phyloP scores from a whole-genome alignment of 345 rosid genomes.

The Murraya koenigii region DNA sequence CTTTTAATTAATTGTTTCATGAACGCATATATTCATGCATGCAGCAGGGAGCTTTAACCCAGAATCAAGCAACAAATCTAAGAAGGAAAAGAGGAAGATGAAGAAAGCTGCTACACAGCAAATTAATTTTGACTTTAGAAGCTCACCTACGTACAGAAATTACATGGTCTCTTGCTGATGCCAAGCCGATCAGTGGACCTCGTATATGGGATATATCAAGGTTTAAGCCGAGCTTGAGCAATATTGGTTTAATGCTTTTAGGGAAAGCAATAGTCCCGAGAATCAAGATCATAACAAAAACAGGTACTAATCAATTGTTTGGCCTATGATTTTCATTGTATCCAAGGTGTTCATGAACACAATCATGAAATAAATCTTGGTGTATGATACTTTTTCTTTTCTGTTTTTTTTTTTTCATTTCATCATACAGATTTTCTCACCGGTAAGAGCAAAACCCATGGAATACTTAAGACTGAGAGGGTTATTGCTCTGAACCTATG shows the following conservation, averaged over 20 bases:
- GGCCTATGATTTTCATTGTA: too few species aligned
- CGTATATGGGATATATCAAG: neutral
- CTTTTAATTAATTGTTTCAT: too few species aligned
- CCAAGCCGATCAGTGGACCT: neutral
- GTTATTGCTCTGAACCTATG: too few species aligned
- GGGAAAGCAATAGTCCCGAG: neutral
- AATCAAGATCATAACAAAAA: neutral
- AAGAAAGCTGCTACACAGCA: too few species aligned
- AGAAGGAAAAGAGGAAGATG: neutral
- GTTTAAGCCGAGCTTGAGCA: neutral
- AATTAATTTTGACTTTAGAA: neutral
- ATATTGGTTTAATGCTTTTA: neutral
- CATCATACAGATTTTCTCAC: too few species aligned
- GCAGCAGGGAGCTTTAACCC: neutral
- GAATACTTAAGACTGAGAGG: too few species aligned
- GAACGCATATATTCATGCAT: too few species aligned
- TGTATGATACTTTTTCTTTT: too few species aligned
- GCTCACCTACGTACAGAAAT: neutral
- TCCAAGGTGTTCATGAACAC: too few species aligned
- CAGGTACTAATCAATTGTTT: neutral
- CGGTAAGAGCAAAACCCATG: too few species aligned
- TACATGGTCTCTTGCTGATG: conserved; percentile 3
- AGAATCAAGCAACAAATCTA: neutral
- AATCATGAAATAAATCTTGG: too few species aligned
- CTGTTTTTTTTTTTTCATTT: too few species aligned